Evolutionary conservation across 768 basidiomycete genomes (phyloP).

Genomic region (Collybia sp.): DNA sequence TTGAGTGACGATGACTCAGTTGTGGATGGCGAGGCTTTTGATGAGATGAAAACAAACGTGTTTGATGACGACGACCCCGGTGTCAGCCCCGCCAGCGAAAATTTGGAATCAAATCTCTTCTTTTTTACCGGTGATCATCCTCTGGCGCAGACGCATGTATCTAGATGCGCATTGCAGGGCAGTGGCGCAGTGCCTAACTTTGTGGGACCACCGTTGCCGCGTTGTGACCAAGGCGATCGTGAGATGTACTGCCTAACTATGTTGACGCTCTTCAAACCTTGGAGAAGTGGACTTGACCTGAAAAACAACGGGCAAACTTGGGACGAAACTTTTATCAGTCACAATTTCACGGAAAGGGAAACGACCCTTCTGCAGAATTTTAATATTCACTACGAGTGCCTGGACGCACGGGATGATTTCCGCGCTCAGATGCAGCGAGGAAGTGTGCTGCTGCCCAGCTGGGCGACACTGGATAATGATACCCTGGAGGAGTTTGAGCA

Average conservation of each 20-base stretch:
- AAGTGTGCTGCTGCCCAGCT: neutral
- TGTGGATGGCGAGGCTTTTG: no score
- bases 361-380: conserved; percentile 15
- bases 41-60: no score
- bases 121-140: neutral
- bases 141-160: neutral
- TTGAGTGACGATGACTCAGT: no score
- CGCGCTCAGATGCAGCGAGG: conserved; percentile 10
- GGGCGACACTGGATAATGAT: neutral
- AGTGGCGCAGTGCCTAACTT: conserved; percentile 18
- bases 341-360: conserved; percentile 10
- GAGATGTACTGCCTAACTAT: conserved; percentile 24
- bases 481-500: neutral
- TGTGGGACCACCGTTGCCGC: conserved; percentile 17
- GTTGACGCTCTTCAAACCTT: conserved; percentile 18
- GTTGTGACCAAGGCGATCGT: conserved; percentile 20
- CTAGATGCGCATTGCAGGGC: neutral
- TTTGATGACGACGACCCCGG: no score
- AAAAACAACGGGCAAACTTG: conserved; percentile 10
- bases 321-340: conserved; percentile 10
- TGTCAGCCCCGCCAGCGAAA: no score
- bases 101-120: no score
- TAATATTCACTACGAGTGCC: conserved; percentile 21
- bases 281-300: conserved; percentile 17
- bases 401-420: conserved; percentile 24